A percentile compares a stretch with the other conserved stretches of the same genome.
Evolutionary conservation across 2,329 filamentous ascomycete genomes (phyloP).

Genomic region (Teratosphaeria pseudoeucalypti): DNA sequence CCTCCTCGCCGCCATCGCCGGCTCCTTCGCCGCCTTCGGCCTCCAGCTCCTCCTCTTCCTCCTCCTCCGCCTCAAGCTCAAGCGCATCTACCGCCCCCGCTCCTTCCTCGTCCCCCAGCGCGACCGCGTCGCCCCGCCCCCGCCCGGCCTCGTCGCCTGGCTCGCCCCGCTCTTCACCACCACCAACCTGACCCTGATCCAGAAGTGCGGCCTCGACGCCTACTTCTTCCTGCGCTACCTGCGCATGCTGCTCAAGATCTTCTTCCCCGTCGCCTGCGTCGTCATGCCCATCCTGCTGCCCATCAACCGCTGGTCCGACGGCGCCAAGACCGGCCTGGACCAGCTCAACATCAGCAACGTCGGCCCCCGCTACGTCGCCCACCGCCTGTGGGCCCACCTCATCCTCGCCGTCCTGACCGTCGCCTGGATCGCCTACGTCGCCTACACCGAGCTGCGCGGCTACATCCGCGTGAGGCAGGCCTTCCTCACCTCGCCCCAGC

Average conservation of each 20-base stretch:
- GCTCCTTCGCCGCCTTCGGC: constrained; percentile 24
- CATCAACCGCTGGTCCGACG: constrained; percentile 65
- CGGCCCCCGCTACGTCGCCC: constrained; percentile 48
- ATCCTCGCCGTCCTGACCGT: constrained; percentile 69
- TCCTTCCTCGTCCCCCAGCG: constrained; percentile 79
- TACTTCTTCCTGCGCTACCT: constrained; percentile 96
- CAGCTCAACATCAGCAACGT: constrained; percentile 83
- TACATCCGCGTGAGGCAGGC: constrained; percentile 92
- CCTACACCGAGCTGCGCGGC: constrained; percentile 73
- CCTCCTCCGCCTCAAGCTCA: constrained; percentile 65
- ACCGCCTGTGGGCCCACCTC: constrained; percentile 71
- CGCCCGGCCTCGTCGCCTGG: constrained; percentile 46
- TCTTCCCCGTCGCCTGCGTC: constrained; percentile 67
- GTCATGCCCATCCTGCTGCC: constrained; percentile 80
- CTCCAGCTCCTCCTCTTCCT: constrained; percentile 58
- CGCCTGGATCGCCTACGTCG: constrained; percentile 74
- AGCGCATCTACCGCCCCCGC: constrained; percentile 79
- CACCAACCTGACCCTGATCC: constrained; percentile 75
- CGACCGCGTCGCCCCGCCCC: constrained; percentile 69
- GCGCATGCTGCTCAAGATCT: constrained; percentile 78
- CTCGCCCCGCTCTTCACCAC: constrained; percentile 51
- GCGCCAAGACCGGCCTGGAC: constrained; percentile 55
- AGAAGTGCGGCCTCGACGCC: constrained; percentile 89
- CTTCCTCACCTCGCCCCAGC: constrained; percentile 87
- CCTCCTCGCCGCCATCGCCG: constrained; percentile 28